Evolutionary conservation across 768 basidiomycete species (phyloP), one percentile per base, ranked within the genome.

Genomic region (Baorangia bicolor): DNA sequence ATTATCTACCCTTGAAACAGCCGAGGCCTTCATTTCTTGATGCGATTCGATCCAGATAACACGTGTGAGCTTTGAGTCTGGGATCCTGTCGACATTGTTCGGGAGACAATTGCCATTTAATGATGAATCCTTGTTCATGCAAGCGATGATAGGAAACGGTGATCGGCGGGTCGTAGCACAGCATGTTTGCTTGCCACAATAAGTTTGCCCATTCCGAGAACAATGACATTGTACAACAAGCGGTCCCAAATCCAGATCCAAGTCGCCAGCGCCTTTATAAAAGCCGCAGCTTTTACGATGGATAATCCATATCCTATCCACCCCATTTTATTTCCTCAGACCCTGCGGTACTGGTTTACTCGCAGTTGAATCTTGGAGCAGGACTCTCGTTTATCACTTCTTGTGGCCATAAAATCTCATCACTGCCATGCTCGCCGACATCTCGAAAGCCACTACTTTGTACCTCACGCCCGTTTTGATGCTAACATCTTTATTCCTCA

Each of bases 381-480:
- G 64, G 61, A 49, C 66, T 53, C 64, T 48, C 41, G 25, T 52
- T 48, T 21, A 55, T 52, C 38, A 46, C 20, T 51, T 39, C 41
- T 54, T 56, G 0, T 38, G 3, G 2, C 18, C 43, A 35, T 42
- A 53, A 34, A 56, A 46, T 34, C 20, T 53, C 40, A 10, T 42
- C 28, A 20, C 28, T 13, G 48, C 34, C 44, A 92, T 91, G 90
- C 84, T 92, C 64, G 74, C 83, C 57, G 80, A 82, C 60, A 77
- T 90, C 39, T 86, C 88, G 14, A 90, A 85, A 77, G 80, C 81
- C 52, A 74, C 83, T 60, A 84, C 81, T 50, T 75, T 88, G 49
- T 90, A 86, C 65, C 77, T 92, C 49, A 78, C 88, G 2, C 87
- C 88, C 23, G 23, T 88, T 5, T 73, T 92, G 46, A 78, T 82